Base-by-base conservation (phyloP, 192 early-diverging fungal species). In the Umbelopsis sp. region DNA sequence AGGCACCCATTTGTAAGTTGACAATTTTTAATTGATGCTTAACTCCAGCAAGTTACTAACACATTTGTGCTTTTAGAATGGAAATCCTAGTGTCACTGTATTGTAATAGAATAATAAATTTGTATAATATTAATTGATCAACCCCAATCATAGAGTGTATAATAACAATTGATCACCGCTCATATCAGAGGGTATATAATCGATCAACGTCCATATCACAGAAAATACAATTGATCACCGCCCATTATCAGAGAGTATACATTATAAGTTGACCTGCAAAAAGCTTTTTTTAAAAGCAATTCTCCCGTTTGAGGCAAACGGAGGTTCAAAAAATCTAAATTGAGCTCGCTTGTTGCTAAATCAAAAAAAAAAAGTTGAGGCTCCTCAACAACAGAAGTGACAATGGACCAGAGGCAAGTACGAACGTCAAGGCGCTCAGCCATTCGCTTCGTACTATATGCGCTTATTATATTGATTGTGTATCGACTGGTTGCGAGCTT, bases 1-100 rank as follows among this genome's bases (percentile, higher is more conserved):
- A 74, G 85, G 52, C 81, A 86, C 20, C 81, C 81, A 30, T 86
- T 86, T 72, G 82, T 83, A 80, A 83, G 84, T 82, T 35, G 5
- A 61, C 30, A 11, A 16, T 30, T 30, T 18, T 35, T 25, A 10
- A 15, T 27, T 23, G 7, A 23, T 35, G 49, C 15, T 46, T 13
- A n/a, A 55, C 8, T 50, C 22, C 51, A 22, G 12, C 5, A 25
- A 49, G 10, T 48, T 13, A 45, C 8, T 35, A 27, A 45, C 52
- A 7, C 20, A 7, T 70, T 25, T 47, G 13, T 23, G 30, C 44
- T 48, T 27, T 25, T 70, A 78, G 77, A 78, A 78, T 68, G 77
- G 77, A 16, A 64, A 78, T 74, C 77, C 77, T 23, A 48, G 68
- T 64, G 72, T 74, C 33, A 65, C 68, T 48, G 71, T 71, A 41